These are phyloP conservation scores for Erythrobasidium yunnanense DNA, from an alignment of 768 basidiomycete genomes.

Conservation along the genomic window DNA sequence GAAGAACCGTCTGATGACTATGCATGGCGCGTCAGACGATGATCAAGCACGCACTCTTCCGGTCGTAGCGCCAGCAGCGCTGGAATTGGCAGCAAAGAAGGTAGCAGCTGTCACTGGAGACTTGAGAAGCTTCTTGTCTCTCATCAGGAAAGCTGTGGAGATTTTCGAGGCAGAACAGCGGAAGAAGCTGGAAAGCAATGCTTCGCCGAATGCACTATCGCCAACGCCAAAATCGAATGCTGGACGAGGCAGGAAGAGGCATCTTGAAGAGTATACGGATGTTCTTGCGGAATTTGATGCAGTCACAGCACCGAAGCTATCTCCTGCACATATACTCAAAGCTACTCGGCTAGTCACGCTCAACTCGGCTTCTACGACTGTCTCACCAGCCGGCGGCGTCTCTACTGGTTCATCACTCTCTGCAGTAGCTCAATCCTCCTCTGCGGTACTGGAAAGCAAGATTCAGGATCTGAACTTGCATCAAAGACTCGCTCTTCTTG, in stretches of 20 bases:
- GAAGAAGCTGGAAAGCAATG: constrained; percentile 11
- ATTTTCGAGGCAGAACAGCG: constrained; percentile 47
- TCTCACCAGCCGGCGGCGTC: constrained; percentile 33
- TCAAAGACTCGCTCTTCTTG: constrained; percentile 58
- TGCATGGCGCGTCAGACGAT: constrained; percentile 40
- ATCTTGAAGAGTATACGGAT: neutral
- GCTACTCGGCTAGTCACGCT: constrained; percentile 62
- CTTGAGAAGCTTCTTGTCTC: constrained; percentile 67
- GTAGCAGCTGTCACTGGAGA: constrained; percentile 72
- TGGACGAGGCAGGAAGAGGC: neutral
- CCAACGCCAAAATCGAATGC: neutral
- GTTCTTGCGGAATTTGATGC: constrained; percentile 14
- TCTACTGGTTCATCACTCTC: constrained; percentile 33
- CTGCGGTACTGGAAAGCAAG: constrained; percentile 54
- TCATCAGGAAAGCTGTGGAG: constrained; percentile 68
- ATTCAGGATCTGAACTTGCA: constrained; percentile 62
- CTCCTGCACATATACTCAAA: constrained; percentile 58
- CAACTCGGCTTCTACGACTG: constrained; percentile 41
- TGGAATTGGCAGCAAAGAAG: constrained; percentile 66
- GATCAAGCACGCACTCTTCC: constrained; percentile 19
- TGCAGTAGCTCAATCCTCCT: constrained; percentile 41
- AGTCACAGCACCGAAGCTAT: constrained; percentile 43
- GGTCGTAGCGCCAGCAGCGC: constrained; percentile 54
- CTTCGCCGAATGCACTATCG: constrained; percentile 18
- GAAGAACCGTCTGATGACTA: constrained; percentile 52